Percentiles rank a stretch among this genome's conserved stretches.
phyloP scores from a whole-genome alignment of 441 rosid species.

The Dalechampia spathulata region DNA sequence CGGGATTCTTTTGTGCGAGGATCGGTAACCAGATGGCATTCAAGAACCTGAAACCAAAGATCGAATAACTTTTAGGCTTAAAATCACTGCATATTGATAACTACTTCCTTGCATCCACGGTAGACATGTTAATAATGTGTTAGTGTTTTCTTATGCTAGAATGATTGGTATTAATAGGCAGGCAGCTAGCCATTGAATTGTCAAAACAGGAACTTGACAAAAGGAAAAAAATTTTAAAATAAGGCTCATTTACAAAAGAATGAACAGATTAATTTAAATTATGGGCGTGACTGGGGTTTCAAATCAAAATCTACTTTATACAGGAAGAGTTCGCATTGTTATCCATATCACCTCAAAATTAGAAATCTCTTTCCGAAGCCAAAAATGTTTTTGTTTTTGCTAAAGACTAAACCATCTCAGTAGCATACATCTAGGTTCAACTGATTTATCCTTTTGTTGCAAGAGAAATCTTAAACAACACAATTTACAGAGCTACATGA shows the following conservation, averaged over 20 bases:
- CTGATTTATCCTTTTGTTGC: too few relatives aligned
- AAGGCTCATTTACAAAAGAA: too few relatives aligned
- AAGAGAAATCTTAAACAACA: neutral
- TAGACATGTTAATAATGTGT: neutral
- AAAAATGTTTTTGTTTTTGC: neutral
- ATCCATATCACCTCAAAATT: neutral
- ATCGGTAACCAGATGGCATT: slow-evolving; percentile 76
- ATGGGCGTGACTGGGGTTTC: too few relatives aligned
- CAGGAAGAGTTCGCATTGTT: neutral
- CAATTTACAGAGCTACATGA: slow-evolving; percentile 11
- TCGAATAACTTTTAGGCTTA: slow-evolving; percentile 1
- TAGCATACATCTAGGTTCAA: too few relatives aligned
- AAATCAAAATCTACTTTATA: too few relatives aligned
- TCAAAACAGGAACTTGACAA: neutral
- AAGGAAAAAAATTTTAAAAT: neutral
- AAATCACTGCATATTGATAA: neutral
- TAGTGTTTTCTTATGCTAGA: neutral
- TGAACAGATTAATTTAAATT: too few relatives aligned
- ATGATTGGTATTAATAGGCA: neutral
- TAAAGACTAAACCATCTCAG: too few relatives aligned
- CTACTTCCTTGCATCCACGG: neutral
- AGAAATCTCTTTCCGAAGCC: neutral
- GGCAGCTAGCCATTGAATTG: neutral
- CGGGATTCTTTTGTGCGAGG: slow-evolving; percentile 83
- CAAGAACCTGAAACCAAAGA: slow-evolving; percentile 46